Conservation (phyloP, 805 yeast species). For the Saccharomyces jurei region DNA sequence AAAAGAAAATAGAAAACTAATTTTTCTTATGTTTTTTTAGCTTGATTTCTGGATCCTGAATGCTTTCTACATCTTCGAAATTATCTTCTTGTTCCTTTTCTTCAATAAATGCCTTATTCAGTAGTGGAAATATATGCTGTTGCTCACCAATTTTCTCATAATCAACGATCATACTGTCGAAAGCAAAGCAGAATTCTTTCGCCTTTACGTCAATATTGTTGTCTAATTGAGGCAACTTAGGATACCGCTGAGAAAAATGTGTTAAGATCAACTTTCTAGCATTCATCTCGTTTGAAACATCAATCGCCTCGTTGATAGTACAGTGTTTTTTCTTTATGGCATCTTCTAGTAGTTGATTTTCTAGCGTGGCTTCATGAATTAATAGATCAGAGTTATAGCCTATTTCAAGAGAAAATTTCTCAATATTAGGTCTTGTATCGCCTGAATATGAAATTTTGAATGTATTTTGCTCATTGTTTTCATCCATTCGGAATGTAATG, state of each 20-base stretch:
- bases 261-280: slow-evolving; percentile 69
- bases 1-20: neutral
- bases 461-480: slow-evolving; percentile 13
- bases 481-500: slow-evolving; percentile 37
- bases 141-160: slow-evolving; percentile 39
- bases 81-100: slow-evolving; percentile 27
- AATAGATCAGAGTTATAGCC: slow-evolving; percentile 65
- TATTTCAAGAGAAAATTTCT: slow-evolving; percentile 47
- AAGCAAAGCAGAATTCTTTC: slow-evolving; percentile 43
- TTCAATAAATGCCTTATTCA: slow-evolving; percentile 27
- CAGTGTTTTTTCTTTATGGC: slow-evolving; percentile 80
- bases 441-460: slow-evolving; percentile 87
- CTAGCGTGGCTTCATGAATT: slow-evolving; percentile 91
- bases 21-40: neutral
- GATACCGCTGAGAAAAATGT: slow-evolving; percentile 88
- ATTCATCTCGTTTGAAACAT: slow-evolving; percentile 60
- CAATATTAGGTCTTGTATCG: slow-evolving; percentile 77
- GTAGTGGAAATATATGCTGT: slow-evolving; percentile 17
- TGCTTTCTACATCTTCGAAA: slow-evolving; percentile 18
- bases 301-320: slow-evolving; percentile 80
- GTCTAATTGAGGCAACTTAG: slow-evolving; percentile 41
- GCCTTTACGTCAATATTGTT: slow-evolving; percentile 23
- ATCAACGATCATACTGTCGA: slow-evolving; percentile 54
- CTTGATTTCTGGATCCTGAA: neutral
- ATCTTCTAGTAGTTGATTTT: slow-evolving; percentile 65